These are phyloP conservation scores for Perkinsus chesapeaki DNA, from an alignment of 169 alveolate species.

Conservation along the genomic window DNA sequence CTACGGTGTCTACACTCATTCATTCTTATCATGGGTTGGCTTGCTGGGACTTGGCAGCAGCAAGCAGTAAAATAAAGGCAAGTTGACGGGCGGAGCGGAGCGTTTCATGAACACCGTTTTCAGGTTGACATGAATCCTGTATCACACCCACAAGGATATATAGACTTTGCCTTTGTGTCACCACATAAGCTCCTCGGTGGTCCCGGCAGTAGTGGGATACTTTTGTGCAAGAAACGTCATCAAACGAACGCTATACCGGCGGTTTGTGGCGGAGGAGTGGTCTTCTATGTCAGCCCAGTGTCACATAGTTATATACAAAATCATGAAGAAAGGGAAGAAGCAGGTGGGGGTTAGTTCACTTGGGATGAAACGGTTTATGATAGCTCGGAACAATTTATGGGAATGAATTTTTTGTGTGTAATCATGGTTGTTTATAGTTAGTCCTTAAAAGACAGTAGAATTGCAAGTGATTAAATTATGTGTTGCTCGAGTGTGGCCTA, in stretches of 20 bases:
- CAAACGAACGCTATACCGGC: conserved; percentile 56
- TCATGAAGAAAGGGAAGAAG: conserved; percentile 83
- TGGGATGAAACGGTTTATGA: too few species aligned
- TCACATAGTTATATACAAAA: conserved; percentile 65
- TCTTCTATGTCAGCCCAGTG: conserved; percentile 73
- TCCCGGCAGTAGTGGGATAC: conserved; percentile 69
- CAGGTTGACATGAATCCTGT: conserved; percentile 40
- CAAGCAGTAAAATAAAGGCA: conserved; percentile 58
- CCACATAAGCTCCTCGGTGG: conserved; percentile 90
- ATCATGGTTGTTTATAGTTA: too few species aligned
- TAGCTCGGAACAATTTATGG: too few species aligned
- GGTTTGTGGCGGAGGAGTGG: conserved; percentile 77
- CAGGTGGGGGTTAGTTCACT: too few species aligned
- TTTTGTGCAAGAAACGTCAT: conserved; percentile 64
- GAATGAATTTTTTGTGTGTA: too few species aligned
- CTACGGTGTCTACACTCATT: conserved; percentile 2
- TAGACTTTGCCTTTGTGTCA: conserved; percentile 81
- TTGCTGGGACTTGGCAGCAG: conserved; percentile 70
- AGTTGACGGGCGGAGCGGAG: conserved; percentile 21
- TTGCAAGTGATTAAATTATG: too few species aligned
- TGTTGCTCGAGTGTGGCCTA: too few species aligned
- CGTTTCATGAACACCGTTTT: not conserved
- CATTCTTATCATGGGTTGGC: conserved; percentile 60
- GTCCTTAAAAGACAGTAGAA: too few species aligned
- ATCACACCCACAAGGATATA: conserved; percentile 33